Evolutionary conservation across 352 stramenopile genomes (phyloP).

Genomic region (Globisporangium lucens): DNA sequence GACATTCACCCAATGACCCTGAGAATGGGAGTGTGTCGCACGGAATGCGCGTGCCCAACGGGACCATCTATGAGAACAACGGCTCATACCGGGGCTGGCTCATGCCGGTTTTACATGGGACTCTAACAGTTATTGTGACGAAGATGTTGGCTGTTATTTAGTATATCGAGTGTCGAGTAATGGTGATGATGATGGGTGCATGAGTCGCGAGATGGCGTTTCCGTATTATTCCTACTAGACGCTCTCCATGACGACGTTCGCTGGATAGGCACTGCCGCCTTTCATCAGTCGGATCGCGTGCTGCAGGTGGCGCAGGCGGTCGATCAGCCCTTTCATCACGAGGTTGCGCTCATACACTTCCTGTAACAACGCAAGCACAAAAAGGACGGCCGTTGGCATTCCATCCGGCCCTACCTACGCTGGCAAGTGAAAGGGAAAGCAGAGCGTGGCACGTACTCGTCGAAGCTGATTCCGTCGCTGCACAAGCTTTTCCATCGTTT

Average conservation of each 20-base stretch:
- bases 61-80: neutral
- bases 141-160: neutral
- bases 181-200: neutral
- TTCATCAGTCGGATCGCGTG: constrained; percentile 75
- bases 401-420: neutral
- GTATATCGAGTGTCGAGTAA: neutral
- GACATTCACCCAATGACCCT: neutral
- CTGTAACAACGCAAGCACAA: constrained; percentile 20
- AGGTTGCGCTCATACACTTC: constrained; percentile 84
- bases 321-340: constrained; percentile 85
- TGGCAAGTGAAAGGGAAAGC: neutral
- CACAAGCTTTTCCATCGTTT: constrained; percentile 49
- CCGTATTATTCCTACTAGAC: constrained; percentile 27
- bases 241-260: constrained; percentile 74
- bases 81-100: neutral
- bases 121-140: neutral
- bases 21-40: neutral
- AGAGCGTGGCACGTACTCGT: constrained; percentile 32
- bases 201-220: neutral
- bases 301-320: constrained; percentile 71
- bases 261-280: constrained; percentile 52
- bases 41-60: neutral
- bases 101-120: neutral
- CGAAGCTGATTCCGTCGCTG: constrained; percentile 67
- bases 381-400: no score